A percentile compares a stretch with the other conserved stretches of the same genome.
phyloP scores from a whole-genome alignment of 1,284 basidiomycete genomes.

The Papiliotrema laurentii region DNA sequence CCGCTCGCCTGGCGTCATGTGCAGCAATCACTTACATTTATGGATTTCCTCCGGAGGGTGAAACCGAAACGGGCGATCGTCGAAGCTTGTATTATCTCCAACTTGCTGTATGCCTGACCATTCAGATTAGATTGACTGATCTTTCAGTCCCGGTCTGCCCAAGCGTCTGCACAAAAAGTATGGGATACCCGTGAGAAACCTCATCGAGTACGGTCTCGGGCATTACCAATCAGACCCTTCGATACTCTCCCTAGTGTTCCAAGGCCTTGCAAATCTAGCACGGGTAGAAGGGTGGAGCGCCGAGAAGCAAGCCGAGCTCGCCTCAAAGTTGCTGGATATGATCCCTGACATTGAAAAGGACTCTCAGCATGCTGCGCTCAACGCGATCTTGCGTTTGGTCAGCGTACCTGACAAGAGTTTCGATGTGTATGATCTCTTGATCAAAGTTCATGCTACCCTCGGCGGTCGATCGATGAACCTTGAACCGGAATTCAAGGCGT shows the following conservation, averaged over 20 bases:
- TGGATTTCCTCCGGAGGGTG: conserved; percentile 61
- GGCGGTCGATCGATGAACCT: conserved; percentile 15
- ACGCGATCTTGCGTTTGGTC: conserved; percentile 28
- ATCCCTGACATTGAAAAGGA: conserved; percentile 34
- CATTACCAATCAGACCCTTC: conserved; percentile 15
- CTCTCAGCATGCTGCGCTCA: conserved; percentile 34
- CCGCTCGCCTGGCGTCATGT: conserved; percentile 46
- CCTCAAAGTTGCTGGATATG: conserved; percentile 32
- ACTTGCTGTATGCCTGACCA: conserved; percentile 32
- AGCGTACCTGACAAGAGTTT: conserved; percentile 25
- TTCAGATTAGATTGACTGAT: conserved; percentile 3
- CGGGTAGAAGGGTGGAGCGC: conserved; percentile 30
- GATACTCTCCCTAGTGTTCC: conserved; percentile 30
- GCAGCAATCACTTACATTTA: conserved; percentile 65
- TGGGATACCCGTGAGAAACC: conserved; percentile 30
- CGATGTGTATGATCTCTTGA: conserved; percentile 32
- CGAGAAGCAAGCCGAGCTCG: conserved; percentile 25
- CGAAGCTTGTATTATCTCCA: conserved; percentile 53
- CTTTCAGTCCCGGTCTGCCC: conserved; percentile 24
- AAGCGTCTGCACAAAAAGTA: conserved; percentile 33
- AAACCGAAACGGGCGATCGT: conserved; percentile 60
- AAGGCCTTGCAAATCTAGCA: conserved; percentile 36
- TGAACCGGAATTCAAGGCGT: conserved; percentile 29
- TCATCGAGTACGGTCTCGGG: conserved; percentile 29
- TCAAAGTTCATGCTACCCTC: conserved; percentile 32